phyloP scores from a whole-genome alignment of 2,329 filamentous ascomycete genomes.

The Pseudophaeomoniella oleicola region DNA sequence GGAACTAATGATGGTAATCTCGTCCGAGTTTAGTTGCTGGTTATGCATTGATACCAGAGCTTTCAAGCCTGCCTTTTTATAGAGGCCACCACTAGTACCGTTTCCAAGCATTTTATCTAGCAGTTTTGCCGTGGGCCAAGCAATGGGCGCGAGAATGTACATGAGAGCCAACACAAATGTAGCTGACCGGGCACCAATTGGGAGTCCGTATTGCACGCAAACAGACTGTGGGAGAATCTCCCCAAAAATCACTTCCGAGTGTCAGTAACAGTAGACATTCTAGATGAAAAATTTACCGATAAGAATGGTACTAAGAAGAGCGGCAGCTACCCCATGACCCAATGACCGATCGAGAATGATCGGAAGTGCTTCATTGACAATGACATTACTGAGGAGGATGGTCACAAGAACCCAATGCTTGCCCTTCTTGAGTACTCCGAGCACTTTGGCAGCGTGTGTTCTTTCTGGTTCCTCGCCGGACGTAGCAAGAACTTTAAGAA shows the following conservation, averaged over 20 bases:
- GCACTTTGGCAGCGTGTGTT: conserved; percentile 69
- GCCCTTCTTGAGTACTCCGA: conserved; percentile 65
- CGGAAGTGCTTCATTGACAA: conserved; percentile 91
- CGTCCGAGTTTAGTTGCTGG: conserved; percentile 87
- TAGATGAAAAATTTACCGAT: conserved; percentile 52
- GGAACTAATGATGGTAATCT: conserved; percentile 96
- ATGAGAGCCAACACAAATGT: conserved; percentile 77
- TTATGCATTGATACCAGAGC: conserved; percentile 92
- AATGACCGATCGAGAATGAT: conserved; percentile 90
- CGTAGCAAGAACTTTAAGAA: conserved; percentile 81
- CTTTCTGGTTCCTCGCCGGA: conserved; percentile 76
- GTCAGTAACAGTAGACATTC: neutral
- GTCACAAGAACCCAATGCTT: conserved; percentile 99
- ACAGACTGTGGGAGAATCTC: conserved; percentile 92
- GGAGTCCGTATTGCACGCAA: conserved; percentile 88
- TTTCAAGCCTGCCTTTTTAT: conserved; percentile 96
- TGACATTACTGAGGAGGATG: conserved; percentile 84
- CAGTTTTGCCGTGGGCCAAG: conserved; percentile 90
- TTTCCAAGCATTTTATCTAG: conserved; percentile 86
- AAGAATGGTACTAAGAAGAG: conserved; percentile 79
- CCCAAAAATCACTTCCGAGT: conserved; percentile 73
- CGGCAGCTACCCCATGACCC: conserved; percentile 85
- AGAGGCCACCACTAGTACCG: conserved; percentile 77
- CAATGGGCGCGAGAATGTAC: conserved; percentile 79
- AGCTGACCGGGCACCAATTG: conserved; percentile 87